Evolutionary conservation across 2,329 filamentous ascomycete genomes (phyloP), one percentile per base, ranked within the genome.

Genomic region (Pseudogymnoascus sp.): DNA sequence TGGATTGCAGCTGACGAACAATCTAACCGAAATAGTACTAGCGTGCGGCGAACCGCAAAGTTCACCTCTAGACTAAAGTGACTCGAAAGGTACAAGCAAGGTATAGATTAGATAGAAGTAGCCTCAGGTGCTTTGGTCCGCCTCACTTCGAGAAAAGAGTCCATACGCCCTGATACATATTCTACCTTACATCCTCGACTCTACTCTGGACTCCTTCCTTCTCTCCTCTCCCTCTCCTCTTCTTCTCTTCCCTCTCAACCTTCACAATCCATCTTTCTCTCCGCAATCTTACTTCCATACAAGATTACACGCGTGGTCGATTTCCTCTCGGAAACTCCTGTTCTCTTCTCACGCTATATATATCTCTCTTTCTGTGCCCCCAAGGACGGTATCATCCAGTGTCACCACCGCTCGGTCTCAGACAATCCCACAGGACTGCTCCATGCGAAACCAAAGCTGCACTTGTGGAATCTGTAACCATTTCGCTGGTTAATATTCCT

Each of bases 171-270:
- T 9, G 14, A 63, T 62, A 61, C 62, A 66, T 63, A 67, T 66
- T 65, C 63, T 25, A 55, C 60, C 61, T 61, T 64, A 66, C 58
- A 36, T 64, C 63, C 60, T 63, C 52, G 61, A 39, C 25, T 52
- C 14, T 16, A 52, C 45, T 63, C 38, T 63, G 55, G 30, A 23
- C 39, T 19, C 38, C 12, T 23, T 35, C 42, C 41, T 25, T 38
- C 52, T 45, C 62, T 55, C 60, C 62, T 61, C 52, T 35, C 39
- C 55, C 45, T 60, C 42, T 45, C 33, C 23, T n/a, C 49, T 63
- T 45, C 16, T 52, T 38, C 58, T 36, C 59, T 65, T 62, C 63
- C 63, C 63, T 64, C 64, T 64, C 63, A 61, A 33, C 35, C 55
- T 23, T 63, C 63, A 36, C 64, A 61, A 22, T 65, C 58, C 60